phyloP scores from a whole-genome alignment of 2,329 filamentous ascomycete genomes.

The Verticillium dahliae region DNA sequence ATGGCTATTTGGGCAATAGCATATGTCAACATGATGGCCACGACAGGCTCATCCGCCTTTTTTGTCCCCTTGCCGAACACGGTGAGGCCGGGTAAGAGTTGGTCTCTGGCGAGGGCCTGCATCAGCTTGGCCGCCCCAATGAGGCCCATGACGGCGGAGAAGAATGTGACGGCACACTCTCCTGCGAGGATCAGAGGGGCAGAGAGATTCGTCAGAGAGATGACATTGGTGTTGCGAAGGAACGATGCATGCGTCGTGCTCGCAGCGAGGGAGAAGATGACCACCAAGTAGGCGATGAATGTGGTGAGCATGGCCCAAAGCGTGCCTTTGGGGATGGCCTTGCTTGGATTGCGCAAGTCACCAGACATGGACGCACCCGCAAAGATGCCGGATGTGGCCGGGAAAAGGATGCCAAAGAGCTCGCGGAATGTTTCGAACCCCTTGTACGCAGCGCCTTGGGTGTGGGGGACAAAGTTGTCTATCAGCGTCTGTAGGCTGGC shows the following conservation, averaged over 20 bases:
- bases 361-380: conserved; percentile 86
- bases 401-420: conserved; percentile 81
- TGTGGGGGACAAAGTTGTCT: conserved; percentile 68
- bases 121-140: conserved; percentile 80
- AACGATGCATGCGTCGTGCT: conserved; percentile 70
- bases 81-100: conserved; percentile 67
- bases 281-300: conserved; percentile 67
- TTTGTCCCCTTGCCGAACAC: conserved; percentile 69
- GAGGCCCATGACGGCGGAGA: conserved; percentile 81
- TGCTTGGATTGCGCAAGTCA: conserved; percentile 75
- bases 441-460: conserved; percentile 53
- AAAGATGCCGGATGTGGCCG: conserved; percentile 53
- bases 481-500: conserved; percentile 62
- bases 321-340: conserved; percentile 78
- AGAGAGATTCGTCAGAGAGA: conserved; percentile 76
- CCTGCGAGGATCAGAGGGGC: conserved; percentile 68
- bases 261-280: conserved; percentile 71
- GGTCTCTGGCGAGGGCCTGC: conserved; percentile 75
- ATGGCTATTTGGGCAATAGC: conserved; percentile 71
- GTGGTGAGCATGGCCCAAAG: conserved; percentile 71
- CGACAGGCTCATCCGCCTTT: conserved; percentile 66
- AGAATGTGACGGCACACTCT: conserved; percentile 76
- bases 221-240: conserved; percentile 68
- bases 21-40: conserved; percentile 72
- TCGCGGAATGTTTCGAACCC: conserved; percentile 69